phyloP scores from a whole-genome alignment of 2,329 filamentous ascomycete species.

The Acarospora socialis region DNA sequence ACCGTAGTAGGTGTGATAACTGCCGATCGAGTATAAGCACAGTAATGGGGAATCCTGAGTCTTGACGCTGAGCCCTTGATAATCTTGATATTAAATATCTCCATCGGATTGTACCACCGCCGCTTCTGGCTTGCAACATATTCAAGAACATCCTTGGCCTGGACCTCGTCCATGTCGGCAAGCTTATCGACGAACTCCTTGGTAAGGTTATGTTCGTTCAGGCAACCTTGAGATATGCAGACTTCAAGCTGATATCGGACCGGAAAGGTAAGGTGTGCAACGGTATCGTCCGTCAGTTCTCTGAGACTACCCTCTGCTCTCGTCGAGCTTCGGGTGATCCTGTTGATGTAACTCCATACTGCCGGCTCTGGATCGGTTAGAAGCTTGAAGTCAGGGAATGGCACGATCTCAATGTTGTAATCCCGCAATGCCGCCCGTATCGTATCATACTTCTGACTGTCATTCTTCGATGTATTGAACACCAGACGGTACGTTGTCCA shows the following conservation, averaged over 20 bases:
- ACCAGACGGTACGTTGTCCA: slow-evolving; percentile 47
- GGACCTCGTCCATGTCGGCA: slow-evolving; percentile 31
- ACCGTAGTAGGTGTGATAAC: slow-evolving; percentile 74
- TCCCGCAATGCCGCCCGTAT: slow-evolving; percentile 48
- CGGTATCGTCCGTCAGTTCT: slow-evolving; percentile 21
- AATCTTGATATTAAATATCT: slow-evolving; percentile 46
- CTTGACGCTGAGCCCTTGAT: slow-evolving; percentile 31
- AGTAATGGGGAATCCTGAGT: slow-evolving; percentile 52
- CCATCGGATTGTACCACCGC: slow-evolving; percentile 54
- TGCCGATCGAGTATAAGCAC: slow-evolving; percentile 59
- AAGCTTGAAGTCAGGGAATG: slow-evolving; percentile 30
- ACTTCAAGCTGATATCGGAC: slow-evolving; percentile 86
- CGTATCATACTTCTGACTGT: slow-evolving; percentile 24
- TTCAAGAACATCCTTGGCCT: slow-evolving; percentile 56
- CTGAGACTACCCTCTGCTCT: slow-evolving; percentile 18
- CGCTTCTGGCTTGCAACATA: slow-evolving; percentile 52
- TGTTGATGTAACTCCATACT: slow-evolving; percentile 32
- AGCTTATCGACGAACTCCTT: slow-evolving; percentile 53
- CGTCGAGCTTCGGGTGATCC: too few species aligned
- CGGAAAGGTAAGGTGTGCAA: slow-evolving; percentile 45
- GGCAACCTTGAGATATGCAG: slow-evolving; percentile 64
- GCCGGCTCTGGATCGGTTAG: slow-evolving; percentile 21
- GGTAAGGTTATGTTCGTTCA: slow-evolving; percentile 64
- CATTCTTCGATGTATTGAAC: slow-evolving; percentile 24
- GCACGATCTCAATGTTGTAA: slow-evolving; percentile 51